Conservation (phyloP, 192 early-diverging fungal species). For the Coemansia sp. region DNA sequence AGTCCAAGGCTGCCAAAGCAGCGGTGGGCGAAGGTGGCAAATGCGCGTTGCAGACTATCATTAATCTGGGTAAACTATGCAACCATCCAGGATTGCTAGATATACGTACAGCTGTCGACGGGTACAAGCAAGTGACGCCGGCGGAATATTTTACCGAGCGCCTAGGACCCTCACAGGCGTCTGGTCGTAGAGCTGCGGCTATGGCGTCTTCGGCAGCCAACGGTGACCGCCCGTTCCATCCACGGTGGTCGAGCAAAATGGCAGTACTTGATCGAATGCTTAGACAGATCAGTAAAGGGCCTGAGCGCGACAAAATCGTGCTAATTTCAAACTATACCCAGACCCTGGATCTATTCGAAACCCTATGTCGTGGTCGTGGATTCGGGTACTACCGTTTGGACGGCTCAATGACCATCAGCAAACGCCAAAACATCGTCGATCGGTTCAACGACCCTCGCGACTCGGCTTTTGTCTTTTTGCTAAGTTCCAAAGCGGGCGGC, state of each 20-base stretch:
- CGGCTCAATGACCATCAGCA: constrained; percentile 87
- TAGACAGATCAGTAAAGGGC: constrained; percentile 67
- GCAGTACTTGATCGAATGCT: constrained; percentile 78
- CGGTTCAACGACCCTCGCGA: constrained; percentile 91
- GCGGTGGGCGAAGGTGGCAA: constrained; percentile 69
- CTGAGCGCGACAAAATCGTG: constrained; percentile 90
- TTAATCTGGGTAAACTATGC: constrained; percentile 91
- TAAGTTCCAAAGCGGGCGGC: constrained; percentile 97
- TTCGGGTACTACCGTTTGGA: constrained; percentile 85
- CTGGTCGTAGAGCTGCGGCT: constrained; percentile 2
- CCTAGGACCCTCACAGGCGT: constrained; percentile 2
- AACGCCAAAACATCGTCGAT: constrained; percentile 95
- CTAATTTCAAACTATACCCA: constrained; percentile 99
- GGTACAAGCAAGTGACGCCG: constrained; percentile 63
- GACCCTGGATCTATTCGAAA: constrained; percentile 92
- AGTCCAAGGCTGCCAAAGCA: constrained; percentile 64
- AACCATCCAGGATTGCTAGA: constrained; percentile 95
- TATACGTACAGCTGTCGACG: constrained; percentile 60
- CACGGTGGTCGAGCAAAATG: constrained; percentile 92
- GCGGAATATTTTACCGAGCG: constrained; percentile 55
- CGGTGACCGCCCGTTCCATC: constrained; percentile 45
- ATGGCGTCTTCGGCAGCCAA: not conserved
- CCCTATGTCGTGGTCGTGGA: constrained; percentile 74
- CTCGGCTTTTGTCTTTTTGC: constrained; percentile 88
- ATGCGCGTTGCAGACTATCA: constrained; percentile 89